A percentile compares a stretch with the other conserved stretches of the same genome.
Evolutionary conservation across 2,329 filamentous ascomycete genomes (phyloP).

Genomic region (Fusarium poae): DNA sequence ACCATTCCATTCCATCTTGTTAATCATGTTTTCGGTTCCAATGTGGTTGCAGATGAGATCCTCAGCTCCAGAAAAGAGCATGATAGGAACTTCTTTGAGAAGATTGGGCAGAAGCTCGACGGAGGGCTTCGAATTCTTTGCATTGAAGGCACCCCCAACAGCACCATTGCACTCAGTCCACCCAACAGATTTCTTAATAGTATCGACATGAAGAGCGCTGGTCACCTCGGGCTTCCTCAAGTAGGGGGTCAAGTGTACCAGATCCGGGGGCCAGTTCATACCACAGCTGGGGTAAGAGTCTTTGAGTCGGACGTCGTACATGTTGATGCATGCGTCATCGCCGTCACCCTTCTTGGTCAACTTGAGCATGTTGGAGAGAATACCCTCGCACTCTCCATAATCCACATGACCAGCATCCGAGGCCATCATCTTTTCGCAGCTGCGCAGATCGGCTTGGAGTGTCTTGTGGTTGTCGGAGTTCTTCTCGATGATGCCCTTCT

Average conservation of each 20-base stretch:
- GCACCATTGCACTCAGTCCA: slow-evolving; percentile 92
- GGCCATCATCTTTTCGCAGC: slow-evolving; percentile 75
- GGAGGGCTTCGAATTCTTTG: slow-evolving; percentile 78
- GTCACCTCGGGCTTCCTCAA: slow-evolving; percentile 84
- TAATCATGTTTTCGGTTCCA: slow-evolving; percentile 91
- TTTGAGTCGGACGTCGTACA: slow-evolving; percentile 93
- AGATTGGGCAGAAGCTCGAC: slow-evolving; percentile 82
- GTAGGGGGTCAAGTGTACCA: slow-evolving; percentile 82
- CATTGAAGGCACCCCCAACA: slow-evolving; percentile 79
- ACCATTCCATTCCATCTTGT: slow-evolving; percentile 91
- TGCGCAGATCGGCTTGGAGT: slow-evolving; percentile 76
- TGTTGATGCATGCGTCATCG: slow-evolving; percentile 81
- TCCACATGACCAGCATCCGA: slow-evolving; percentile 68
- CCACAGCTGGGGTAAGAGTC: slow-evolving; percentile 88
- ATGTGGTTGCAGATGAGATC: slow-evolving; percentile 98
- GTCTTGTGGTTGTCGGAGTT: slow-evolving; percentile 73
- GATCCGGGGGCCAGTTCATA: slow-evolving; percentile 97
- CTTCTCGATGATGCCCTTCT: slow-evolving; percentile 77
- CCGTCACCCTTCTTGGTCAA: slow-evolving; percentile 70
- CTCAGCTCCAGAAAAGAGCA: slow-evolving; percentile 93
- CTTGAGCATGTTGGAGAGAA: slow-evolving; percentile 79
- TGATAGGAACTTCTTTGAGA: slow-evolving; percentile 79
- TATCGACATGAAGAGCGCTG: slow-evolving; percentile 83
- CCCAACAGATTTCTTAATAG: slow-evolving; percentile 80
- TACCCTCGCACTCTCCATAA: slow-evolving; percentile 77